A percentile compares a stretch with the other conserved stretches of the same genome.
Evolutionary conservation across 2,329 filamentous ascomycete genomes (phyloP).

Genomic region (Huntiella omanensis): DNA sequence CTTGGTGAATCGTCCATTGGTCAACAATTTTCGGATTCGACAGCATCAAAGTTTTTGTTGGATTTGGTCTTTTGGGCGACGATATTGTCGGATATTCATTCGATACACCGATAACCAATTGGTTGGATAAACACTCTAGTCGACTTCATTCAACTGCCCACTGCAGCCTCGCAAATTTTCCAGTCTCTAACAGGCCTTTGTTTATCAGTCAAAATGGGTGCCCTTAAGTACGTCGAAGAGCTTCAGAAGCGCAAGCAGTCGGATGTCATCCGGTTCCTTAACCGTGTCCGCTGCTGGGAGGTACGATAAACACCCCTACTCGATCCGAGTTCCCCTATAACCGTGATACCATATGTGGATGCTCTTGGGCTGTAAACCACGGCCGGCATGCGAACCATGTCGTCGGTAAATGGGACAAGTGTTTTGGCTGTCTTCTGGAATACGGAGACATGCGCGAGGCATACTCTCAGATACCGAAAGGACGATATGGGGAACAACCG

Average conservation of each 20-base stretch:
- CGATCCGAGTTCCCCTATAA: slow-evolving; percentile 11
- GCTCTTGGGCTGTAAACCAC: slow-evolving; percentile 11
- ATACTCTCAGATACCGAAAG: slow-evolving; percentile 17
- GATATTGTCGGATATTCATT: background rate
- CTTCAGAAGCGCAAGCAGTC: slow-evolving; percentile 99
- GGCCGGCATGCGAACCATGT: slow-evolving; percentile 11
- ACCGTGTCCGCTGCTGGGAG: slow-evolving; percentile 99
- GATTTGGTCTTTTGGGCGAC: background rate
- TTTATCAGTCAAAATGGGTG: slow-evolving; percentile 67
- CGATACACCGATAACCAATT: background rate
- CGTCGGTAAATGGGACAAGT: slow-evolving; percentile 5
- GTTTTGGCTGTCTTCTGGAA: slow-evolving; percentile 9
- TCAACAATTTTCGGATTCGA: background rate
- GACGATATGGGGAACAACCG: slow-evolving; percentile 10
- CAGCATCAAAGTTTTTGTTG: background rate
- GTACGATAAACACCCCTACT: slow-evolving; percentile 39
- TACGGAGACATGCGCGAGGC: slow-evolving; percentile 5
- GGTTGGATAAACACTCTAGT: background rate
- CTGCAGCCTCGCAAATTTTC: background rate
- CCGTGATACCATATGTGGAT: slow-evolving; percentile 12
- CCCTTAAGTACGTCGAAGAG: slow-evolving; percentile 99
- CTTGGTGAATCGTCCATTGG: background rate
- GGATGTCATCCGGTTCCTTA: slow-evolving; percentile 99
- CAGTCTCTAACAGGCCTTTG: background rate
- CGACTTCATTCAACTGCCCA: too few species aligned